A percentile compares a stretch with the other conserved stretches of the same genome.
These are phyloP conservation scores for Lactarius hengduanensis DNA, from an alignment of 768 basidiomycete genomes.

Conservation along the genomic window DNA sequence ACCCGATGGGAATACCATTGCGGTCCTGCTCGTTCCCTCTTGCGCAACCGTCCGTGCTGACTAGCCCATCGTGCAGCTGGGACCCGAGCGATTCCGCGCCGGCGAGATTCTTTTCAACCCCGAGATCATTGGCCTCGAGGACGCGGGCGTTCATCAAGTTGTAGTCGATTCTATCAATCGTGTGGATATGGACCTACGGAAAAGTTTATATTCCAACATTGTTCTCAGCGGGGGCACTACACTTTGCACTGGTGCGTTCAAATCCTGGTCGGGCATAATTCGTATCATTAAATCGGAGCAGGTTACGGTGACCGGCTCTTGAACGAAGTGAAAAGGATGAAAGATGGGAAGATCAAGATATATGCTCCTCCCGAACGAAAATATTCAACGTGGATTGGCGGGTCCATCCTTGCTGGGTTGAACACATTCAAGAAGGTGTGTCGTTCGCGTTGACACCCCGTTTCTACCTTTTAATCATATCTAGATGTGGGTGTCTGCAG, in stretches of 20 bases:
- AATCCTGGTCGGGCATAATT: conserved; percentile 28
- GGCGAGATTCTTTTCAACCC: conserved; percentile 98
- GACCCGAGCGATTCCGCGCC: conserved; percentile 92
- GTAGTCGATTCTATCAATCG: conserved; percentile 98
- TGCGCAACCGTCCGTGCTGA: conserved; percentile 19
- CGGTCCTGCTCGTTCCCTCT: conserved; percentile 31
- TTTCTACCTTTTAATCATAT: conserved; percentile 13
- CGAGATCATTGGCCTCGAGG: conserved; percentile 93
- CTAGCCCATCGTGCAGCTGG: conserved; percentile 57
- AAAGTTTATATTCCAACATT: conserved; percentile 94
- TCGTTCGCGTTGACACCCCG: conserved; percentile 1
- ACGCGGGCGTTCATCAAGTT: conserved; percentile 96
- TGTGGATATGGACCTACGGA: conserved; percentile 94
- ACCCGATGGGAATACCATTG: conserved; percentile 93
- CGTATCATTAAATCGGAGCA: conserved; percentile 35
- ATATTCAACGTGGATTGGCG: conserved; percentile 96
- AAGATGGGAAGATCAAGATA: conserved; percentile 98
- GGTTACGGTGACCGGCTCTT: conserved; percentile 96
- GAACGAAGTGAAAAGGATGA: conserved; percentile 92
- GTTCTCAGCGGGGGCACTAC: conserved; percentile 97
- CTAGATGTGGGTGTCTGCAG: conserved; percentile 99
- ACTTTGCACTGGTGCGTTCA: conserved; percentile 73
- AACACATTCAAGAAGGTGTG: conserved; percentile 95
- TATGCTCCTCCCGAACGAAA: conserved; percentile 99
- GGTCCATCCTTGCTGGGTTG: conserved; percentile 92